phyloP scores from a whole-genome alignment of 805 yeast genomes.

The Saturnispora ahearnii region DNA sequence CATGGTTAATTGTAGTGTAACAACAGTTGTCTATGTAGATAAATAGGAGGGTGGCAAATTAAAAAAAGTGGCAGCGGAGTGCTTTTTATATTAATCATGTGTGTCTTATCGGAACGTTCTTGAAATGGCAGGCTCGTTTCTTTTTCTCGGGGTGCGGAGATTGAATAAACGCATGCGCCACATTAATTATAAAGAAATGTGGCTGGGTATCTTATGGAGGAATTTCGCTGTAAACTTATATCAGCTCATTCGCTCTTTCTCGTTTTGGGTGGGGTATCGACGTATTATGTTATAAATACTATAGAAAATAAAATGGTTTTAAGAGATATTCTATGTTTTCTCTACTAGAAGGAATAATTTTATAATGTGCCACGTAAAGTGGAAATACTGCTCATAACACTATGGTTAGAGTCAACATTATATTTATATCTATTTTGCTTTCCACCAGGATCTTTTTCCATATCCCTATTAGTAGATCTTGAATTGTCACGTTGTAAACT shows the following conservation, averaged over 20 bases:
- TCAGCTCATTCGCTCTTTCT: neutral
- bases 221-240: too few relatives aligned
- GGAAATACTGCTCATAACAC: slow-evolving; percentile 13
- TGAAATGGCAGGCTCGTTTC: slow-evolving; percentile 1
- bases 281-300: too few relatives aligned
- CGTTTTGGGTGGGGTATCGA: too few relatives aligned
- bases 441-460: slow-evolving; percentile 7
- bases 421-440: neutral
- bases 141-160: neutral
- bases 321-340: neutral
- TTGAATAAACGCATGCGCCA: neutral
- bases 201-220: neutral
- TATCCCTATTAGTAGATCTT: neutral
- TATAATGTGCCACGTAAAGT: slow-evolving; percentile 9
- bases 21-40: neutral
- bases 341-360: neutral
- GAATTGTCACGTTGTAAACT: neutral
- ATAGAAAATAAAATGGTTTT: too few relatives aligned
- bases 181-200: neutral
- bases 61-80: neutral
- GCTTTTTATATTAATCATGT: neutral
- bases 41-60: neutral
- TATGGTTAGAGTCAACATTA: slow-evolving; percentile 1
- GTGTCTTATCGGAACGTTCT: slow-evolving; percentile 5
- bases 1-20: slow-evolving; percentile 46